phyloP scores from a whole-genome alignment of 1,284 basidiomycete genomes.

The Ganoderma leucocontextum region DNA sequence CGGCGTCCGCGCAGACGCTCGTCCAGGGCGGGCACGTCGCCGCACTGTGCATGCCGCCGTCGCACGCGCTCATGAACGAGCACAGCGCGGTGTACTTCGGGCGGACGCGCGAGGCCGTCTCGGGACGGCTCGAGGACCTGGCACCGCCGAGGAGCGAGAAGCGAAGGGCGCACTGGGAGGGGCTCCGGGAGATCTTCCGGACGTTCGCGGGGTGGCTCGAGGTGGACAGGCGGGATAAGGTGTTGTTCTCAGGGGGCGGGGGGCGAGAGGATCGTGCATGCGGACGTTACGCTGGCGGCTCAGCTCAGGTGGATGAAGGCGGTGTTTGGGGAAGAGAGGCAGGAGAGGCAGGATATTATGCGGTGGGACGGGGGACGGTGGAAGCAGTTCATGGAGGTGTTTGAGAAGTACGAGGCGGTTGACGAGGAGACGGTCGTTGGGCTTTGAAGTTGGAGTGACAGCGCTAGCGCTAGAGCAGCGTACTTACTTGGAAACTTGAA shows the following conservation, averaged over 20 bases:
- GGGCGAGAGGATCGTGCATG: constrained; percentile 36
- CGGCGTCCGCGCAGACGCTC: constrained; percentile 22
- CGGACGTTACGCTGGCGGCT: constrained; percentile 46
- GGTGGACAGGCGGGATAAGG: constrained; percentile 17
- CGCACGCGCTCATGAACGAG: constrained; percentile 18
- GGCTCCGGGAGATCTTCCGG: constrained; percentile 23
- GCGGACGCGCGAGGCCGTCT: constrained; percentile 30
- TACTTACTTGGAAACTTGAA: background rate
- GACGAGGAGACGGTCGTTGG: constrained; percentile 9
- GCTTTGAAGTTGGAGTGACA: background rate
- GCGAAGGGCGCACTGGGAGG: constrained; percentile 28
- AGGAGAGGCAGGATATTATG: constrained; percentile 48
- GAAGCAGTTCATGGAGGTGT: constrained; percentile 43
- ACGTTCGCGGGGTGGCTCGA: constrained; percentile 33
- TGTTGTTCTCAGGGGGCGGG: constrained; percentile 36
- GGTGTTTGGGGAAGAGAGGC: constrained; percentile 45
- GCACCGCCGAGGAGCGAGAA: constrained; percentile 27
- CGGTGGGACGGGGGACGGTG: constrained; percentile 50
- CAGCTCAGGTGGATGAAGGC: constrained; percentile 42
- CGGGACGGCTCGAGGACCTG: constrained; percentile 35
- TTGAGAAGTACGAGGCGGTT: constrained; percentile 42
- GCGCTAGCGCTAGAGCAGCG: background rate
- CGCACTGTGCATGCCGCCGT: constrained; percentile 20
- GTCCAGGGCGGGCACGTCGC: background rate
- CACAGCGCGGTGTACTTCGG: constrained; percentile 35